Evolutionary conservation across 129 eudicot species (phyloP).

Genomic region (sunflower (Helianthus annuus)): HanXRQr2.0-SUNRISE NC_035439.2:47559897-47560396

Average conservation of each 20-base stretch:
- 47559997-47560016: constrained; percentile 93
- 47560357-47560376: constrained; percentile 87
- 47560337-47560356: constrained; percentile 13
- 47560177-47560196: constrained; percentile 55
- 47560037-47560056: constrained; percentile 82
- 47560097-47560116: constrained; percentile 68
- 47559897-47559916: constrained; percentile 94
- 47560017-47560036: constrained; percentile 95
- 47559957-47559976: constrained; percentile 2
- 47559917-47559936: constrained; percentile 53
- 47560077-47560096: constrained; percentile 98
- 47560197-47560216: constrained; percentile 73
- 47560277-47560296: constrained; percentile 2
- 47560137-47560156: neutral
- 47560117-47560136: neutral
- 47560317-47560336: constrained; percentile 7
- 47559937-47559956: neutral
- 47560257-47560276: constrained; percentile 53
- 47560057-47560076: constrained; percentile 79
- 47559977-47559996: neutral
- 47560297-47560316: constrained; percentile 9
- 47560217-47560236: constrained; percentile 53
- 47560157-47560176: neutral
- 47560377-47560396: constrained; percentile 92
- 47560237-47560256: constrained; percentile 61